Evolutionary conservation across 2,329 filamentous ascomycete species (phyloP).

Genomic region (Venturiaceae sp.): DNA sequence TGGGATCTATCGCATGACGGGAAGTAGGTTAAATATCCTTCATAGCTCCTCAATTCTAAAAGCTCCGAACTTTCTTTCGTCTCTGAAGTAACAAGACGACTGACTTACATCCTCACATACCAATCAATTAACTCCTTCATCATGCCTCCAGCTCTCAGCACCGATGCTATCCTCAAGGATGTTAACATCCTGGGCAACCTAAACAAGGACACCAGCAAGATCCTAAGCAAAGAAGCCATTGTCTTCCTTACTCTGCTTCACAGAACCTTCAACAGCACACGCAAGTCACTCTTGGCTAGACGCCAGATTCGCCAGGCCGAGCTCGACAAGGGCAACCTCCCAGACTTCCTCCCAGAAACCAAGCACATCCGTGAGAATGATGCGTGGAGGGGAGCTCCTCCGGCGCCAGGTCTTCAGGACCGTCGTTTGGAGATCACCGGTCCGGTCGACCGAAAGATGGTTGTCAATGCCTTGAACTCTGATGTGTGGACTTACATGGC

Average conservation of each 20-base stretch:
- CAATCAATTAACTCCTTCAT: not conserved
- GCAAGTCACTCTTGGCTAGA: constrained; percentile 81
- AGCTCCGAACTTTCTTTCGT: not conserved
- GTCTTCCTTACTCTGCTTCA: constrained; percentile 92
- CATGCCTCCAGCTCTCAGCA: not conserved
- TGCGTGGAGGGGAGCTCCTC: constrained; percentile 85
- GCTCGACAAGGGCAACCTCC: constrained; percentile 79
- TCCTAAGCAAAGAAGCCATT: constrained; percentile 81
- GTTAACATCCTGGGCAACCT: constrained; percentile 59
- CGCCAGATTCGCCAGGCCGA: constrained; percentile 81
- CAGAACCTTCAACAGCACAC: constrained; percentile 82
- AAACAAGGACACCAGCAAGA: constrained; percentile 73
- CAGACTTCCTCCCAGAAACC: constrained; percentile 93
- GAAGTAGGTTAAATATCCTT: not conserved
- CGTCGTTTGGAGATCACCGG: constrained; percentile 95
- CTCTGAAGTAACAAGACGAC: not conserved
- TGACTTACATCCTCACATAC: not conserved
- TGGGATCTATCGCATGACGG: not conserved
- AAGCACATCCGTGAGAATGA: constrained; percentile 89
- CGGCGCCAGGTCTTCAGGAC: constrained; percentile 86
- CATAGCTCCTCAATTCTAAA: not conserved
- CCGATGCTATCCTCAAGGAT: constrained; percentile 4
- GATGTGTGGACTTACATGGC: constrained; percentile 99
- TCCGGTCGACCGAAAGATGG: constrained; percentile 97
- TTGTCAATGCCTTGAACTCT: constrained; percentile 91